Percentiles rank a stretch among this genome's conserved stretches.
These are phyloP conservation scores for Terfezia boudieri DNA, from an alignment of 495 filamentous ascomycete genomes.

Conservation along the genomic window DNA sequence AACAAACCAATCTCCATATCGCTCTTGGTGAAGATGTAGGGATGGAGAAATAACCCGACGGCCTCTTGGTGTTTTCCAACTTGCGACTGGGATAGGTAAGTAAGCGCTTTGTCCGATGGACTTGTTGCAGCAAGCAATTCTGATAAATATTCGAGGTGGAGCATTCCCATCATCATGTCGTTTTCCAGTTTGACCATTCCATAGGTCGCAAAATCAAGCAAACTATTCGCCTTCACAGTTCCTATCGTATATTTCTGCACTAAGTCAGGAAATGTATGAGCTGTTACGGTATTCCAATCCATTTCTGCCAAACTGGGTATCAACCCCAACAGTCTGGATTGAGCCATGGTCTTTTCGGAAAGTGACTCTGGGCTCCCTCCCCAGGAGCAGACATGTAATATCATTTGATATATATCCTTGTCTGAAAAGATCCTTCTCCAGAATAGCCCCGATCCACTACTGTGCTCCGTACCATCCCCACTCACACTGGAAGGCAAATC, in stretches of 20 bases:
- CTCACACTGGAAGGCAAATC: background rate
- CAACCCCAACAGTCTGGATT: background rate
- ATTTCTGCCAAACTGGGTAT: background rate
- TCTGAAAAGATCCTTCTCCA: background rate
- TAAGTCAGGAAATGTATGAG: background rate
- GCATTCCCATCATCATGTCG: background rate
- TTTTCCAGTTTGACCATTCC: background rate
- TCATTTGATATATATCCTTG: background rate
- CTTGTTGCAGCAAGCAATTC: background rate
- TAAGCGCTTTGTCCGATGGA: background rate
- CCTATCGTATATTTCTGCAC: background rate
- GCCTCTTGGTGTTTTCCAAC: background rate
- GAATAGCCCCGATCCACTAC: background rate
- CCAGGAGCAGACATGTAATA: background rate
- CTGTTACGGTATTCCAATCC: background rate
- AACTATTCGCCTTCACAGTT: background rate
- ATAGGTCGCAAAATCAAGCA: background rate
- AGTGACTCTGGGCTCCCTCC: background rate
- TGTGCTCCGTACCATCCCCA: background rate
- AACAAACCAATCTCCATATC: background rate
- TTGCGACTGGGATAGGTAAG: background rate
- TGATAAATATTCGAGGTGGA: background rate
- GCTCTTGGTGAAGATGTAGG: background rate
- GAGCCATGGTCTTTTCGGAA: background rate
- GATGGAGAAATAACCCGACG: background rate